A percentile compares a stretch with the other conserved stretches of the same genome.
Conservation (phyloP, 176 grass and related monocot species). For the Luzula sylvatica region DNA sequence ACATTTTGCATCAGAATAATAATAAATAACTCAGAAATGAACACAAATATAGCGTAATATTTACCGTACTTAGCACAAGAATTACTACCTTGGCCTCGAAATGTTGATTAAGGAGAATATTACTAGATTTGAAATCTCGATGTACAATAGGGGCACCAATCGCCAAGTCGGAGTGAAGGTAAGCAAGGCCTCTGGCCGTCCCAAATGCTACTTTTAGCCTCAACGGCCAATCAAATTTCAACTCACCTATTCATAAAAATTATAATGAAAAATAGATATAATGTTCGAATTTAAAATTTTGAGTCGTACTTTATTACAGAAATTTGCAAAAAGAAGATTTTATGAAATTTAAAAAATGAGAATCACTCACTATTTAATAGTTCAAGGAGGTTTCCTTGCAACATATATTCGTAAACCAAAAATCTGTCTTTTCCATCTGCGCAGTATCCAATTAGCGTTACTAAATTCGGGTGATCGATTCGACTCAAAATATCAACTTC, state of each 20-base stretch:
- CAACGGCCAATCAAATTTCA: constrained; percentile 66
- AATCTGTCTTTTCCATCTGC: constrained; percentile 93
- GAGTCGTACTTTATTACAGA: too few species aligned
- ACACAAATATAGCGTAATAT: neutral
- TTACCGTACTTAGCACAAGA: neutral
- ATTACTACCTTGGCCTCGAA: constrained; percentile 74
- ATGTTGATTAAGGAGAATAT: constrained; percentile 63
- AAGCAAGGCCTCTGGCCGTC: constrained; percentile 69
- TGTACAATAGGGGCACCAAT: constrained; percentile 88
- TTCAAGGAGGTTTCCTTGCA: constrained; percentile 82
- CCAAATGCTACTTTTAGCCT: constrained; percentile 80
- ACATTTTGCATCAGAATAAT: neutral
- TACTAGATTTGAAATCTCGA: constrained; percentile 98
- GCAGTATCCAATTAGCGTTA: constrained; percentile 86
- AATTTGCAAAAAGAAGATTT: too few species aligned
- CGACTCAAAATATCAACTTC: constrained; percentile 97
- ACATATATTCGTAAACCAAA: constrained; percentile 95
- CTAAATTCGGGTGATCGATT: constrained; percentile 83
- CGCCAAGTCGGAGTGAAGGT: constrained; percentile 72
- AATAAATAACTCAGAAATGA: neutral
- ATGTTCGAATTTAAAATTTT: neutral
- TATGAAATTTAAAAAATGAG: neutral
- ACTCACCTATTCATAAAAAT: constrained; percentile 44
- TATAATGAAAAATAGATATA: neutral
- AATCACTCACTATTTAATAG: constrained; percentile 42